Conservation (phyloP, 1,284 basidiomycete species). For the Albatrellus sp. region DNA sequence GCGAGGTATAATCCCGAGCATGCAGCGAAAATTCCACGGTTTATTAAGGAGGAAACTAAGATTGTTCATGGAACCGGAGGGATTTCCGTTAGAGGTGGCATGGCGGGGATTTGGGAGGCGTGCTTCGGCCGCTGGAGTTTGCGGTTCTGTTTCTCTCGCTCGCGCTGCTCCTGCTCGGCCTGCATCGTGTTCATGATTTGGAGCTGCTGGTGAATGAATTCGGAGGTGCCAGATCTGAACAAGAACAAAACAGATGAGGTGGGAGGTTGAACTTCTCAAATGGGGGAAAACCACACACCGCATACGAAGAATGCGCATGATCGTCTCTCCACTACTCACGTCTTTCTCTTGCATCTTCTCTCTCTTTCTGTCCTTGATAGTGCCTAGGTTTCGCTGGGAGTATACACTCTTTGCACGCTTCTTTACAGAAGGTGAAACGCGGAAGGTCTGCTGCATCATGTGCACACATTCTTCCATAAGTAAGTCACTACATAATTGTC, state of each 20-base stretch:
- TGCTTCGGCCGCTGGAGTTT: slow-evolving; percentile 26
- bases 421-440: slow-evolving; percentile 63
- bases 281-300: slow-evolving; percentile 37
- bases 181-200: slow-evolving; percentile 67
- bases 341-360: slow-evolving; percentile 80
- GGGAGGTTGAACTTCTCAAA: background rate
- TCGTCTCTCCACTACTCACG: slow-evolving; percentile 71
- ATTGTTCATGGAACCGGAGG: slow-evolving; percentile 3
- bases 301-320: slow-evolving; percentile 89
- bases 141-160: slow-evolving; percentile 43
- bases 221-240: slow-evolving; percentile 63
- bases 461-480: slow-evolving; percentile 95
- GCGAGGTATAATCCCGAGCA: slow-evolving; percentile 8
- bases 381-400: slow-evolving; percentile 84
- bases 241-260: background rate
- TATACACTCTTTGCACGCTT: slow-evolving; percentile 88
- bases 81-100: slow-evolving; percentile 15
- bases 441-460: slow-evolving; percentile 77
- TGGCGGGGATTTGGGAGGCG: slow-evolving; percentile 11
- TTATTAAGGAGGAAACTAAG: background rate
- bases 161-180: slow-evolving; percentile 54
- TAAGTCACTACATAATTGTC: slow-evolving; percentile 47
- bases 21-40: background rate
- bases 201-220: slow-evolving; percentile 84
- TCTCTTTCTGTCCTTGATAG: slow-evolving; percentile 89